phyloP scores from a whole-genome alignment of 805 yeast genomes.

The Starmerella tilneyi region DNA sequence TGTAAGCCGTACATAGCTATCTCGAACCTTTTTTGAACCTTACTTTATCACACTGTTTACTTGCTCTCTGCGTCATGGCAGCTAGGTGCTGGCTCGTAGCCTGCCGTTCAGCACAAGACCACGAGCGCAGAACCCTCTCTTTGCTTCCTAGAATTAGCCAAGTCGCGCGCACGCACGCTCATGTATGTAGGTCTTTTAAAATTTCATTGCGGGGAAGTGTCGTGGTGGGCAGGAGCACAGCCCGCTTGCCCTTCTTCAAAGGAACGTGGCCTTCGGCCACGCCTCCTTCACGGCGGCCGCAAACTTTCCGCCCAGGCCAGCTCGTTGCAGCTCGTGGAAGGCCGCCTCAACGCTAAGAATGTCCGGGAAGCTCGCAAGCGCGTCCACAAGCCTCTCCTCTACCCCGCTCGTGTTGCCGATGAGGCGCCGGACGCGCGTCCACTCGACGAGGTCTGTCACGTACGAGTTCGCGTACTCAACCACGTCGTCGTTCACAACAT shows the following conservation, averaged over 20 bases:
- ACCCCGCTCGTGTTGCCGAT: constrained; percentile 18
- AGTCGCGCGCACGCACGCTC: too few relatives aligned
- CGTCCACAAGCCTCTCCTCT: constrained; percentile 14
- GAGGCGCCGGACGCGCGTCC: constrained; percentile 25
- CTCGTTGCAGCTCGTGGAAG: constrained; percentile 13
- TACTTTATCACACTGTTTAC: too few relatives aligned
- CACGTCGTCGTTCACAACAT: constrained; percentile 22
- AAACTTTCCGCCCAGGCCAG: constrained; percentile 14
- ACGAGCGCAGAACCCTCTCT: too few relatives aligned
- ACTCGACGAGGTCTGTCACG: constrained; percentile 24
- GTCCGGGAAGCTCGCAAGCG: constrained; percentile 4
- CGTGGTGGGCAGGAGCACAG: too few relatives aligned
- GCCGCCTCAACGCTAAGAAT: constrained; percentile 11
- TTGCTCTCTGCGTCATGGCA: too few relatives aligned
- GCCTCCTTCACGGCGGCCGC: constrained; percentile 13
- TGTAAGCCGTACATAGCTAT: constrained; percentile 4
- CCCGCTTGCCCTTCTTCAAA: too few relatives aligned
- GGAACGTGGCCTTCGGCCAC: constrained; percentile 22
- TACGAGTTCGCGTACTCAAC: constrained; percentile 24
- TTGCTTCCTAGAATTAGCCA: too few relatives aligned
- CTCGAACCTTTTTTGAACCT: too few relatives aligned
- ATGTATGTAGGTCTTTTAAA: too few relatives aligned
- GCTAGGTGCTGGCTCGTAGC: too few relatives aligned
- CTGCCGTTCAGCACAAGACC: too few relatives aligned
- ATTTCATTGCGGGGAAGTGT: too few relatives aligned